A percentile compares a stretch with the other conserved stretches of the same genome.
phyloP scores from a whole-genome alignment of 495 filamentous ascomycete species.

The Sabuloglossum arenarium region DNA sequence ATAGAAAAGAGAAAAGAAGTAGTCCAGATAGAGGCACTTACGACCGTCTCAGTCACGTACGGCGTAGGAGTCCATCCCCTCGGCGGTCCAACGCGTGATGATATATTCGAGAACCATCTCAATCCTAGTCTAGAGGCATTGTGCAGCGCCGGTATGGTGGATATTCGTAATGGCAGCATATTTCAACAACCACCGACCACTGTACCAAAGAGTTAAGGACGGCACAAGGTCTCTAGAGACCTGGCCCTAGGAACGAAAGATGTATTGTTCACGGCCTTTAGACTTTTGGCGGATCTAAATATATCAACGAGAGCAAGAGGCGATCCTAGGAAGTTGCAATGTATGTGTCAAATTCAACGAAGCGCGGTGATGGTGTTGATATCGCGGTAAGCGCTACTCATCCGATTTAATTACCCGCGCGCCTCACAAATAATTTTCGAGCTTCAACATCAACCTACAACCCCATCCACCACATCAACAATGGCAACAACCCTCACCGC shows the following conservation, averaged over 20 bases:
- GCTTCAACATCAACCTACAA: not conserved
- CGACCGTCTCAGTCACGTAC: slow-evolving; percentile 22
- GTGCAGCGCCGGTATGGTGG: not conserved
- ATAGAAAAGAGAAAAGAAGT: not conserved
- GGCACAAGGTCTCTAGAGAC: not conserved
- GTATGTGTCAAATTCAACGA: too few relatives aligned
- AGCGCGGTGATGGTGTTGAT: not conserved
- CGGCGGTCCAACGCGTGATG: slow-evolving; percentile 4
- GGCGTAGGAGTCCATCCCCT: slow-evolving; percentile 20
- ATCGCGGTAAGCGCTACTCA: too few relatives aligned
- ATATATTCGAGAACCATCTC: not conserved
- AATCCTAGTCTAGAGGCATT: not conserved
- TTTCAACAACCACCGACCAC: not conserved
- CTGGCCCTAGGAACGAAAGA: not conserved
- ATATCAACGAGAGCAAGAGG: too few relatives aligned
- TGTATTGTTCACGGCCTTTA: not conserved
- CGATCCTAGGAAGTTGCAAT: too few relatives aligned
- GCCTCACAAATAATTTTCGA: not conserved
- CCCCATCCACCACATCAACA: not conserved
- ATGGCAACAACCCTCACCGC: not conserved
- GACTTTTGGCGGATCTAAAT: too few relatives aligned
- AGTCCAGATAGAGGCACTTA: not conserved
- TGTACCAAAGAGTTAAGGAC: not conserved
- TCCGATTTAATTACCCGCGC: not conserved
- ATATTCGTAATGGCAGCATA: not conserved